These are phyloP conservation scores for Hirschioporus abietinus DNA, from an alignment of 768 basidiomycete species.

Conservation along the genomic window DNA sequence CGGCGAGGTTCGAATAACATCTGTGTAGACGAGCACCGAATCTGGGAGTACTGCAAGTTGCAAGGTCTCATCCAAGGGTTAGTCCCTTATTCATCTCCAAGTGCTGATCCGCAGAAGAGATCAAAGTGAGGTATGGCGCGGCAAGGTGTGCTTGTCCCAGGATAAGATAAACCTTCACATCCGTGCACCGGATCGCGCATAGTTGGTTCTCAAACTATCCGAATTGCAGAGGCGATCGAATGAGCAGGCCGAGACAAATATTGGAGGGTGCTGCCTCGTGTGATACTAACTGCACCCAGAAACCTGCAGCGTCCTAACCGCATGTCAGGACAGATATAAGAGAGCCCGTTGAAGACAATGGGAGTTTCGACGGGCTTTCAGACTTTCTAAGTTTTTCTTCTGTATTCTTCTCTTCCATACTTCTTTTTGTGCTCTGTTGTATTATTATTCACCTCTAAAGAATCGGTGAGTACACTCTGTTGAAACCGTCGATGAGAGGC, in stretches of 20 bases:
- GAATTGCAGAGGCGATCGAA: not conserved
- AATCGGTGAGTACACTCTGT: not conserved
- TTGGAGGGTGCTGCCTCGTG: not conserved
- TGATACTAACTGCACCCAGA: not conserved
- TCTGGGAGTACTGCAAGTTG: not conserved
- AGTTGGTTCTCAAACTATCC: not conserved
- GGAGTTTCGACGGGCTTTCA: not conserved
- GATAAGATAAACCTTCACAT: constrained; percentile 1
- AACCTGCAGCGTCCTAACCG: constrained; percentile 1
- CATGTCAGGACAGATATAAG: not conserved
- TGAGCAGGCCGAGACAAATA: not conserved
- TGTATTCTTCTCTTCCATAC: not conserved
- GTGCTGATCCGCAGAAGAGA: not conserved
- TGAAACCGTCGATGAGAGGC: not conserved
- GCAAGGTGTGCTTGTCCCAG: not conserved
- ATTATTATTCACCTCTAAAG: constrained; percentile 2
- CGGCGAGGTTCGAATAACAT: not conserved
- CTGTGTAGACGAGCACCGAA: not conserved
- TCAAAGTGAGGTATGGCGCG: not conserved
- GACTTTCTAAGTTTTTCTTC: not conserved
- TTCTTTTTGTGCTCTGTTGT: constrained; percentile 1
- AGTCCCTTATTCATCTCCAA: not conserved
- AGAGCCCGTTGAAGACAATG: not conserved
- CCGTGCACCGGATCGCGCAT: not conserved
- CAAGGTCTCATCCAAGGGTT: not conserved